Percentiles rank a stretch among this genome's conserved stretches.
These are phyloP conservation scores for Zanthoxylum bungeanum DNA, from an alignment of 345 rosid genomes.

Conservation along the genomic window DNA sequence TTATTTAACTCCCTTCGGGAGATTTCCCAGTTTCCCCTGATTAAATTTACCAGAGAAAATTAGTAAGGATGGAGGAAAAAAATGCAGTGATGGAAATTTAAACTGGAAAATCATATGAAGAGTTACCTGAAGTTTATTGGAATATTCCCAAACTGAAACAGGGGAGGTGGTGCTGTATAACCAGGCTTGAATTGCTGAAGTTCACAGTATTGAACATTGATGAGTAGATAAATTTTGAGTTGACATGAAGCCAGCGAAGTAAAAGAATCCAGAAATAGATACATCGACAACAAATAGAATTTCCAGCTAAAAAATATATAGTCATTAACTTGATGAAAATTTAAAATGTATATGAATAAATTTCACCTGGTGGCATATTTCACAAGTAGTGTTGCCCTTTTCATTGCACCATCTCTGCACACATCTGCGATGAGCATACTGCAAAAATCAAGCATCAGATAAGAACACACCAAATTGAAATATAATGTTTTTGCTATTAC, in stretches of 20 bases:
- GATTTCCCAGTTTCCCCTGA: constrained; percentile 77
- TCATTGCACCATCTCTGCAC: constrained; percentile 95
- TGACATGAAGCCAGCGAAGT: background rate
- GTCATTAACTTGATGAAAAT: background rate
- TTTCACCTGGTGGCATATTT: constrained; percentile 83
- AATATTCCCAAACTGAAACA: constrained; percentile 64
- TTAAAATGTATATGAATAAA: background rate
- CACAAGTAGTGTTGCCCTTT: constrained; percentile 82
- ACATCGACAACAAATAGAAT: too few species aligned
- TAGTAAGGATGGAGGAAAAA: background rate
- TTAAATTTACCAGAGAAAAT: background rate
- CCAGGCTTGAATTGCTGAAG: constrained; percentile 81
- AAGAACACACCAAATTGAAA: background rate
- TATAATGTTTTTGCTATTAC: background rate
- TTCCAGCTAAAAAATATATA: background rate
- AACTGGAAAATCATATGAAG: background rate
- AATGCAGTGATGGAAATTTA: background rate
- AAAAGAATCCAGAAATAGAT: too few species aligned
- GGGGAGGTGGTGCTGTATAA: constrained; percentile 80
- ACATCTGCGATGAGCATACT: constrained; percentile 88
- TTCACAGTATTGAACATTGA: constrained; percentile 5
- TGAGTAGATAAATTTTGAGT: background rate
- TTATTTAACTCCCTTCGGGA: constrained; percentile 48
- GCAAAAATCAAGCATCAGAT: constrained; percentile 20
- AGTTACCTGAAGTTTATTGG: constrained; percentile 73